These are phyloP conservation scores for Bisporella sp. DNA, from an alignment of 2,329 filamentous ascomycete species.

Conservation along the genomic window DNA sequence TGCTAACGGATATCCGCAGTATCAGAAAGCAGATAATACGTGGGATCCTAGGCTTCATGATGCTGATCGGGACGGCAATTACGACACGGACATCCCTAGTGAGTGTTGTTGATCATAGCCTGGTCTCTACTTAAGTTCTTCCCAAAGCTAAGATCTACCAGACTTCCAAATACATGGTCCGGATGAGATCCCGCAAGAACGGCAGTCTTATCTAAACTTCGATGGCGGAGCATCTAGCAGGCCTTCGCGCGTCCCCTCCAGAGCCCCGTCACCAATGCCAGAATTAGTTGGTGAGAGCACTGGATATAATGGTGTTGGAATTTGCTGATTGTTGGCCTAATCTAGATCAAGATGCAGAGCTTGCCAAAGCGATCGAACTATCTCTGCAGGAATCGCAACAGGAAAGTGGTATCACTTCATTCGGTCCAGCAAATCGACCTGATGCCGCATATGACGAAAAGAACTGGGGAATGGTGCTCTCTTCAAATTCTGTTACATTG, in stretches of 20 bases:
- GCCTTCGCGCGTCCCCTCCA: neutral
- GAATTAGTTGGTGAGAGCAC: no score
- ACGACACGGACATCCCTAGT: slow-evolving; percentile 17
- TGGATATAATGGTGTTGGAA: no score
- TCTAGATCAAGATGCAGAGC: slow-evolving; percentile 38
- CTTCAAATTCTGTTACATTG: slow-evolving; percentile 18
- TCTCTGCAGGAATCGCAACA: slow-evolving; percentile 46
- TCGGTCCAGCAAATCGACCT: slow-evolving; percentile 50
- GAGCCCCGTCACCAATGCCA: no score
- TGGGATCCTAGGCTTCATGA: neutral
- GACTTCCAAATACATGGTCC: slow-evolving; percentile 6
- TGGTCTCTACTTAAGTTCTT: no score
- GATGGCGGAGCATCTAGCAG: neutral
- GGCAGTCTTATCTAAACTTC: slow-evolving; percentile 1
- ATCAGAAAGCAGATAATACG: slow-evolving; percentile 18
- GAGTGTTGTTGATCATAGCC: no score
- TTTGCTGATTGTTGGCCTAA: no score
- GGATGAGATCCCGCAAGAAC: slow-evolving; percentile 1
- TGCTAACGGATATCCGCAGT: slow-evolving; percentile 26
- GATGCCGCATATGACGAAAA: no score
- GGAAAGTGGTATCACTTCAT: slow-evolving; percentile 46
- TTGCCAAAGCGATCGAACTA: slow-evolving; percentile 48
- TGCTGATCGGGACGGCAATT: slow-evolving; percentile 42
- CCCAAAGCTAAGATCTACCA: neutral
- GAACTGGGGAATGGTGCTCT: slow-evolving; percentile 20